phyloP scores from a whole-genome alignment of 257 asterid species.

The Forsythia viridissima region DNA sequence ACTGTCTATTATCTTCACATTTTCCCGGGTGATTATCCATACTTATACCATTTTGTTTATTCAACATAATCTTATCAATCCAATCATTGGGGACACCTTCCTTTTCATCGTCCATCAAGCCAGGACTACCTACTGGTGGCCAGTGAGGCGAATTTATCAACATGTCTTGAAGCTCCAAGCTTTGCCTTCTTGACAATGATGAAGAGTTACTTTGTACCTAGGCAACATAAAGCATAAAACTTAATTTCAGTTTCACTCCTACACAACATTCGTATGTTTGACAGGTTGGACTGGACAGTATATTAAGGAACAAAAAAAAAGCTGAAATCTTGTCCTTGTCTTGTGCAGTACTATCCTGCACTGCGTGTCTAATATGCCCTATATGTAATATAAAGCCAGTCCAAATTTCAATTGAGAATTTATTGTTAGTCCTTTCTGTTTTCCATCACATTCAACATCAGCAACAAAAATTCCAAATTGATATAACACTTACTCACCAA shows the following conservation, averaged over 20 bases:
- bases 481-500: background rate
- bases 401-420: background rate
- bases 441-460: background rate
- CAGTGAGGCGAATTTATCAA: conserved; percentile 47
- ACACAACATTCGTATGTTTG: background rate
- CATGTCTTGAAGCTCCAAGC: conserved; percentile 60
- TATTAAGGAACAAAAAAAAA: background rate
- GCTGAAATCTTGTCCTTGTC: background rate
- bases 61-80: conserved; percentile 56
- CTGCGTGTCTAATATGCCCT: background rate
- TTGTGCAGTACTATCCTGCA: background rate
- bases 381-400: background rate
- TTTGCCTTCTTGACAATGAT: conserved; percentile 48
- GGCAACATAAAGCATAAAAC: background rate
- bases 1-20: conserved; percentile 29
- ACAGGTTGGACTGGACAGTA: background rate
- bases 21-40: conserved; percentile 23
- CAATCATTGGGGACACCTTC: conserved; percentile 46
- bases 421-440: background rate
- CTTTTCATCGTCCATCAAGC: conserved; percentile 44
- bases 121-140: conserved; percentile 39
- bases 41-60: conserved; percentile 34
- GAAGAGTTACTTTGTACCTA: conserved; percentile 46
- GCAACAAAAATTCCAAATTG: background rate
- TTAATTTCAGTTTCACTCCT: background rate